Evolutionary conservation across 2,329 filamentous ascomycete species (phyloP).

Genomic region (Penicillium vulpinum): DNA sequence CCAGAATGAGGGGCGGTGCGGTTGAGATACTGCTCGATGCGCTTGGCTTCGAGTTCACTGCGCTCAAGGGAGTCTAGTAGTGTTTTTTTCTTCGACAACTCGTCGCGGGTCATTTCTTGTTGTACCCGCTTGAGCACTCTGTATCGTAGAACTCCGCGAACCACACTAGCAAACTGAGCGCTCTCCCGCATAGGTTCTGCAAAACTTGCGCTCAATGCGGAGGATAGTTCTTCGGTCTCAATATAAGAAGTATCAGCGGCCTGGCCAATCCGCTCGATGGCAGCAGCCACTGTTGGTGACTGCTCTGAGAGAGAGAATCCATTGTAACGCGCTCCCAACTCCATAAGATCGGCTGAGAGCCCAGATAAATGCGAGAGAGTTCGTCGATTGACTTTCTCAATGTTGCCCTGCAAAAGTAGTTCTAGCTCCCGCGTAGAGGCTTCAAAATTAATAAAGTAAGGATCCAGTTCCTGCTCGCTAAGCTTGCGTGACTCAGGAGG

Average conservation of each 20-base stretch:
- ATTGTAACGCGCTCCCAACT: conserved; percentile 94
- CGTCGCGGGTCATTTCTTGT: conserved; percentile 94
- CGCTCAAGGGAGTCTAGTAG: conserved; percentile 86
- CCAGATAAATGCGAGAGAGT: conserved; percentile 82
- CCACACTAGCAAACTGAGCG: conserved; percentile 93
- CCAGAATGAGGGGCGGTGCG: conserved; percentile 52
- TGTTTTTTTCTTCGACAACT: conserved; percentile 80
- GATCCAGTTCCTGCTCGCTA: conserved; percentile 87
- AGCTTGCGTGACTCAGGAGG: conserved; percentile 74
- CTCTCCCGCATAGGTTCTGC: conserved; percentile 98
- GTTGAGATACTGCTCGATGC: conserved; percentile 89
- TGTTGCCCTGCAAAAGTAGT: conserved; percentile 80
- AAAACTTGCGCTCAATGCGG: conserved; percentile 85
- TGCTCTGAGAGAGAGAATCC: conserved; percentile 94
- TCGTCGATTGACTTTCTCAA: conserved; percentile 94
- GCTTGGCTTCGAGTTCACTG: conserved; percentile 87
- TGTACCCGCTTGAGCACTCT: conserved; percentile 91
- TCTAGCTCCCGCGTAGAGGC: conserved; percentile 89
- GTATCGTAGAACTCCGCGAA: conserved; percentile 84
- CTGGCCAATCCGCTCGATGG: conserved; percentile 92
- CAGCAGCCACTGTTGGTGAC: conserved; percentile 80
- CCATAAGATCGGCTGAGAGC: conserved; percentile 82
- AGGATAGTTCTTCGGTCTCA: conserved; percentile 86
- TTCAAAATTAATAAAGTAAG: conserved; percentile 94
- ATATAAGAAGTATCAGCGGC: conserved; percentile 96